These are phyloP conservation scores for Atractiella rhizophila DNA, from an alignment of 768 basidiomycete species.

Conservation along the genomic window DNA sequence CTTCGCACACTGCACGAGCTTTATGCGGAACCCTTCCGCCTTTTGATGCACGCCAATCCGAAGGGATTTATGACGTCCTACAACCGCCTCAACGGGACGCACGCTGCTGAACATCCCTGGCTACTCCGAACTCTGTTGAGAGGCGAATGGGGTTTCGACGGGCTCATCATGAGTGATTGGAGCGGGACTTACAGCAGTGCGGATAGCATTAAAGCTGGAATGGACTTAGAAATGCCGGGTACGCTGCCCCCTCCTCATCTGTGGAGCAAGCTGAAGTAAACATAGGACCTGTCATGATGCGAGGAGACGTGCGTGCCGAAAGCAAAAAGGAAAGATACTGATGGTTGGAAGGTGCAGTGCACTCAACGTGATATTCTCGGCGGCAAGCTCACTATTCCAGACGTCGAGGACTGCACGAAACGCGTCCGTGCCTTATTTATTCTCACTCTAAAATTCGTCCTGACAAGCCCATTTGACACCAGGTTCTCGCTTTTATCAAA, in stretches of 20 bases:
- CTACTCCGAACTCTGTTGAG: slow-evolving; percentile 19
- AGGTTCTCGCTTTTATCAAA: slow-evolving; percentile 31
- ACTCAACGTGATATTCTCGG: slow-evolving; percentile 16
- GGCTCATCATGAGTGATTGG: slow-evolving; percentile 20
- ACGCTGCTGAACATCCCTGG: slow-evolving; percentile 18
- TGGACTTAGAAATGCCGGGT: slow-evolving; percentile 18
- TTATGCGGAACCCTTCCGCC: slow-evolving; percentile 22
- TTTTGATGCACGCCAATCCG: slow-evolving; percentile 13
- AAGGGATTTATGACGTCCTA: slow-evolving; percentile 13
- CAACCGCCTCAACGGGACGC: slow-evolving; percentile 21
- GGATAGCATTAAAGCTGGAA: slow-evolving; percentile 19
- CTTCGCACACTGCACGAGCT: slow-evolving; percentile 21
- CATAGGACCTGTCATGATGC: slow-evolving; percentile 23
- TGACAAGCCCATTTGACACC: neutral
- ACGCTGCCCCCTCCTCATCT: neutral
- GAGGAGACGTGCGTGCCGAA: slow-evolving; percentile 3
- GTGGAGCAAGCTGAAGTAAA: neutral
- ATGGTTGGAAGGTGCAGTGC: too few species aligned
- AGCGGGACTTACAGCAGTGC: slow-evolving; percentile 15
- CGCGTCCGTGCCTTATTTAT: slow-evolving; percentile 19
- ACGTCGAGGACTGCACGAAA: slow-evolving; percentile 28
- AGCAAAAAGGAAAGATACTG: too few species aligned
- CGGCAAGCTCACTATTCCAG: slow-evolving; percentile 20
- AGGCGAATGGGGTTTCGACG: slow-evolving; percentile 20
- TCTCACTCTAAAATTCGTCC: slow-evolving; percentile 10